A percentile compares a stretch with the other conserved stretches of the same genome.
phyloP scores from a whole-genome alignment of 768 basidiomycete genomes.

The Amanita rubescens region DNA sequence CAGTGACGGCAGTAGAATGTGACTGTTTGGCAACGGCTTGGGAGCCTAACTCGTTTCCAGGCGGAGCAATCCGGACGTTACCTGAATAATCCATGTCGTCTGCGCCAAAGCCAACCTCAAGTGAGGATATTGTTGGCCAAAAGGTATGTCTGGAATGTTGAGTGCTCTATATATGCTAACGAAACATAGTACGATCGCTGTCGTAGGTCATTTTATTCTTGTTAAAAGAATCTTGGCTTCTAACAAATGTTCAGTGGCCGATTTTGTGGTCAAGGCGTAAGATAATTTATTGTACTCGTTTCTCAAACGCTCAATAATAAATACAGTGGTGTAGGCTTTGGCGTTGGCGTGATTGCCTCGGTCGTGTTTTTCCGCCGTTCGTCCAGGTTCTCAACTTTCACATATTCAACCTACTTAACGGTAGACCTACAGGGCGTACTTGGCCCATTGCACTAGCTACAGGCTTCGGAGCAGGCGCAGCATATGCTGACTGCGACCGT shows the following conservation, averaged over 20 bases:
- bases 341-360: conserved; percentile 81
- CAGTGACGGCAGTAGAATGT: not conserved
- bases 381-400: conserved; percentile 25
- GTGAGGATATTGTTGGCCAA: conserved; percentile 84
- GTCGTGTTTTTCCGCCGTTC: conserved; percentile 88
- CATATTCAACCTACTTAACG: conserved; percentile 6
- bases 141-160: conserved; percentile 48
- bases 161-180: conserved; percentile 10
- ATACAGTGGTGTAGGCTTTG: conserved; percentile 78
- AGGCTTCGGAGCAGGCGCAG: conserved; percentile 81
- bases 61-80: conserved; percentile 25
- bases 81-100: conserved; percentile 36
- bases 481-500: conserved; percentile 89
- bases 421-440: conserved; percentile 58
- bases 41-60: conserved; percentile 1
- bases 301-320: not conserved
- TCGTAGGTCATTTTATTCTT: conserved; percentile 35
- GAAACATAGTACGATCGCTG: conserved; percentile 72
- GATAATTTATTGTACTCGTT: conserved; percentile 18
- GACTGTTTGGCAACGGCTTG: conserved; percentile 7
- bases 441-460: conserved; percentile 87
- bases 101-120: conserved; percentile 59
- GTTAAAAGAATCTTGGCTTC: conserved; percentile 7
- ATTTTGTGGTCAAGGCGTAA: conserved; percentile 82
- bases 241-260: conserved; percentile 45